Conservation (phyloP, 208 protist genomes). For the Trypanosoma lewisi region DNA sequence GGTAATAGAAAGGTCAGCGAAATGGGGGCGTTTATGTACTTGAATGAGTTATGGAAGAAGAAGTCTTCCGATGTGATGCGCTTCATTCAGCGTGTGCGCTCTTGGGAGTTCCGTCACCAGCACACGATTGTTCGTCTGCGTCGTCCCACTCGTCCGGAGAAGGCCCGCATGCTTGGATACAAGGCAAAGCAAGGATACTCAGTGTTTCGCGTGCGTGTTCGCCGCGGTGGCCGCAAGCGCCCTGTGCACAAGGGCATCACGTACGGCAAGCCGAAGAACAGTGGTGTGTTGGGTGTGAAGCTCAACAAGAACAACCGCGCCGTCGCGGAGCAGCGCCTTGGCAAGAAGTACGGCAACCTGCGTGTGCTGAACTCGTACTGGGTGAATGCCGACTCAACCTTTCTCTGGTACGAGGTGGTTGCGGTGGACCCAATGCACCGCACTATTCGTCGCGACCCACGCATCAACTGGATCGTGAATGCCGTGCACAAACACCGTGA, state of each 20-base stretch:
- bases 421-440: slow-evolving; percentile 98
- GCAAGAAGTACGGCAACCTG: slow-evolving; percentile 94
- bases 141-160: slow-evolving; percentile 98
- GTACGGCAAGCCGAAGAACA: slow-evolving; percentile 98
- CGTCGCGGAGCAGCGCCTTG: slow-evolving; percentile 98
- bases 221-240: slow-evolving; percentile 98
- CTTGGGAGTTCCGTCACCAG: slow-evolving; percentile 99
- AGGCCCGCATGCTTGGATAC: slow-evolving; percentile 99
- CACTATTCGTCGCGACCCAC: slow-evolving; percentile 97
- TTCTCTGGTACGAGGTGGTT: slow-evolving; percentile 99
- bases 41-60: slow-evolving; percentile 99
- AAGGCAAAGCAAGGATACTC: slow-evolving; percentile 99
- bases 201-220: slow-evolving; percentile 98
- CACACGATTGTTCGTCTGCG: slow-evolving; percentile 90
- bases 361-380: slow-evolving; percentile 99
- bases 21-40: slow-evolving; percentile 99
- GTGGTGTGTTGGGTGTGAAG: slow-evolving; percentile 98
- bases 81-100: slow-evolving; percentile 98
- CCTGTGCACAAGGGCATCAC: slow-evolving; percentile 96
- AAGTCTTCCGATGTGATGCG: slow-evolving; percentile 99
- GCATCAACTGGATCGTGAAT: slow-evolving; percentile 99
- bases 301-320: slow-evolving; percentile 93
- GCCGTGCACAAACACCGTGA: slow-evolving; percentile 97
- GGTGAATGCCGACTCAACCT: slow-evolving; percentile 97
- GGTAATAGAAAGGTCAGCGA: slow-evolving; percentile 23